Base-by-base conservation (phyloP, 164 flowering plant species). In the Annona cherimola region DNA sequence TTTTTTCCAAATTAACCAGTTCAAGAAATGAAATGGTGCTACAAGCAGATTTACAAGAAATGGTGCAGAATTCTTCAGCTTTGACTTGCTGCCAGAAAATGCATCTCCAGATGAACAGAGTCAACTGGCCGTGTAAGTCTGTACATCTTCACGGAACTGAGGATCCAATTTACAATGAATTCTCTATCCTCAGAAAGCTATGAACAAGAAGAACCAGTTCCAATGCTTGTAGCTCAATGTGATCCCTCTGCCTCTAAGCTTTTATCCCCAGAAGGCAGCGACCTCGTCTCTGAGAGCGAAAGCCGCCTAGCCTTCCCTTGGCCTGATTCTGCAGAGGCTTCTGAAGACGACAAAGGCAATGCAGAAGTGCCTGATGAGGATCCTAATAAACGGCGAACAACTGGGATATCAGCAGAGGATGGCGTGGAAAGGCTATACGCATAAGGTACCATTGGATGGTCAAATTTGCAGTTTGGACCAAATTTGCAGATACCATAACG, bases 401-500 rank as follows among this genome's bases (percentile, higher is more conserved):
- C 84, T 9, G 91, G 87, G 18, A 79, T 78, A 79, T 88, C 92
- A 55, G 85, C 70, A 41, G 93, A 79, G 71, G 92, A 82, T 68
- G 91, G 80, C 61, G 88, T 76, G 60, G 87, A 73, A 11, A 81
- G 72, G 75, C 82, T 87, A 79, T 83, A 87, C n/a, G 91, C 55
- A 70, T 88, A 85, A 64, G 82, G 79, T 78, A 87, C 88, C 96
- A 89, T 85, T 43, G 99, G 99, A 75, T 92, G 99, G 79, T 95
- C 94, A 86, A 95, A 95, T 79, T 95, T 95, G 94, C 99, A 95
- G 79, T 90, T 92, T 69, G 98, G 96, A 57, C 99, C 99, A 83
- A 92, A 92, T 78, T 95, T 95, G 87, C 99, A 95, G 66, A 95
- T 87, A 14, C 99, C 99, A 83, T 95, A 91, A 72, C 93, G 91